Evolutionary conservation across 1,284 basidiomycete genomes (phyloP), one percentile per base, ranked within the genome.

Genomic region (Thelephora terrestris): DNA sequence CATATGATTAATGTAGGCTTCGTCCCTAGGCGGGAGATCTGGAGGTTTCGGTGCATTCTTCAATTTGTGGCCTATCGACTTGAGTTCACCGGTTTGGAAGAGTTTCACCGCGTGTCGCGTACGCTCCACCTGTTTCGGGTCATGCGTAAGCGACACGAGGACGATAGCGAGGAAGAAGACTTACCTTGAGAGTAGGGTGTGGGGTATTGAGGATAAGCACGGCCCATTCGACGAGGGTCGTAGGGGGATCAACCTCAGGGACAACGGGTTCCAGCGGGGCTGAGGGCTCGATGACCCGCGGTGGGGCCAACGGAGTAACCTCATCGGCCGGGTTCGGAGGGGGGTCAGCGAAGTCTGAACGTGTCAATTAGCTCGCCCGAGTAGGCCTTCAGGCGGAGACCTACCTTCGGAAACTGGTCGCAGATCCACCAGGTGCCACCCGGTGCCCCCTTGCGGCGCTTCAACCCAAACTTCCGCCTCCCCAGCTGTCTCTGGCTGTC

Each of bases 391-490:
- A 16, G 5, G n/a, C 21, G 25, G 46, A 36, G 4, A 54, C 64
- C 23, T 48, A 81, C 85, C 85, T 74, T 93, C 89, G 42, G 87
- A 90, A 10, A 94, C 87, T 0, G 87, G 81, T 34, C 86, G 66
- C 25, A 88, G 65, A 57, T 89, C 85, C 16, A 91, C 78, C 3
- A 91, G 62, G 27, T 81, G 70, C 85, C 87, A 92, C 21, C 69
- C 64, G 27, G 55, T 67, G 2, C 76, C 76, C 23, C 64, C 70
- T 27, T 74, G 66, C 0, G 86, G 86, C 0, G 75, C 68, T 57
- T 86, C 76, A 24, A 89, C 71, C 69, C 76, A 86, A 0, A 90
- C 78, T 29, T 71, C 68, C 34, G 76, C 71, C 3, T 65, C 62
- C 0, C 67, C 71, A 46, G 69, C 67, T 7, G 61, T 56, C 6